Evolutionary conservation across 2,329 filamentous ascomycete genomes (phyloP).

Genomic region (Fusarium nematophilum): DNA sequence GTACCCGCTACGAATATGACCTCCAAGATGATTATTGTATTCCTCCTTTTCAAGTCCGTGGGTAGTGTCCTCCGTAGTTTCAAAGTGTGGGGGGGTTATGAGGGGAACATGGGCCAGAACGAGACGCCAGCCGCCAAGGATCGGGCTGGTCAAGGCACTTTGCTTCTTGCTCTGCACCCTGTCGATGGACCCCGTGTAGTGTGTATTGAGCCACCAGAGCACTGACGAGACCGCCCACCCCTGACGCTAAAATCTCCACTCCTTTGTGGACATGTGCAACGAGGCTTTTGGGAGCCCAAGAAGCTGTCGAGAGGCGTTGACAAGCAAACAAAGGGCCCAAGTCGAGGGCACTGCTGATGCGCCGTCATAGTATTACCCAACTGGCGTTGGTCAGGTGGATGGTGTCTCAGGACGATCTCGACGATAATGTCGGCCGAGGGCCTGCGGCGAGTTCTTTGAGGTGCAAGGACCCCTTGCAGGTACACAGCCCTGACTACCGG

Average conservation of each 20-base stretch:
- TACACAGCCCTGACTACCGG: conserved; percentile 3
- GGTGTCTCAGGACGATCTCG: conserved; percentile 1
- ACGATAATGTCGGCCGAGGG: conserved; percentile 13
- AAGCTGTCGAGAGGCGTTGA: conserved; percentile 8
- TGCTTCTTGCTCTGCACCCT: conserved; percentile 14
- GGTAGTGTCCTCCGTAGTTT: conserved; percentile 19
- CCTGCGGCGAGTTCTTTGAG: conserved; percentile 1
- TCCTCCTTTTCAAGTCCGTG: conserved; percentile 13
- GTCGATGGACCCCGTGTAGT: conserved; percentile 19
- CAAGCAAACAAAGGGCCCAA: conserved; percentile 26
- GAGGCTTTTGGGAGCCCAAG: conserved; percentile 7
- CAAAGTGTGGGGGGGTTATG: conserved; percentile 16
- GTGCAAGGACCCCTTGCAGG: conserved; percentile 11
- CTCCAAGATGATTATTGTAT: background rate
- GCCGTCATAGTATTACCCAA: background rate
- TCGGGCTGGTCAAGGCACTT: conserved; percentile 11
- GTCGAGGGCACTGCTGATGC: conserved; percentile 2
- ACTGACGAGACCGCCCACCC: conserved; percentile 22
- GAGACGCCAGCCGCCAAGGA: background rate
- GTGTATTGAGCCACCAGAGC: conserved; percentile 32
- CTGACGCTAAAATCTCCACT: conserved; percentile 32
- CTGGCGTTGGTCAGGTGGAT: background rate
- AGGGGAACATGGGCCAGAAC: conserved; percentile 1
- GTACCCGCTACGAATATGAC: background rate
- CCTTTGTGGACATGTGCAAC: conserved; percentile 20